Evolutionary conservation across 2,329 filamentous ascomycete species (phyloP).

Genomic region (Colletotrichum sp.): DNA sequence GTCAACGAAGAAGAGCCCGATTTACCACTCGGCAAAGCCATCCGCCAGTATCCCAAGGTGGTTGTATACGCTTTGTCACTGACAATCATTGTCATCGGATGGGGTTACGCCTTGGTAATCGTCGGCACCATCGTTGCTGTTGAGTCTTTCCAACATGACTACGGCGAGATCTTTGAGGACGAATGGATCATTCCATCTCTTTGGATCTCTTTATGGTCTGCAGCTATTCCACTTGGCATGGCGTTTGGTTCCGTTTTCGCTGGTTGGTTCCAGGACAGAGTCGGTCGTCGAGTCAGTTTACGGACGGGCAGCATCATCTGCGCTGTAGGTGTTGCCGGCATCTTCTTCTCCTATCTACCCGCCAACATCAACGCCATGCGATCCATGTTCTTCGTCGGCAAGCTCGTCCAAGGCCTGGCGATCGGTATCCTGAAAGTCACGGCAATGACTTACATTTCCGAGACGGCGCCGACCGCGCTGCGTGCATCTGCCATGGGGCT

Average conservation of each 20-base stretch:
- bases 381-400: slow-evolving; percentile 28
- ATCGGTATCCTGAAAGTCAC: slow-evolving; percentile 30
- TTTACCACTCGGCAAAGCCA: slow-evolving; percentile 28
- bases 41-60: slow-evolving; percentile 30
- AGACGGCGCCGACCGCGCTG: slow-evolving; percentile 29
- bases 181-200: slow-evolving; percentile 27
- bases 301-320: slow-evolving; percentile 29
- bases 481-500: slow-evolving; percentile 32
- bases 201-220: slow-evolving; percentile 33
- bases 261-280: slow-evolving; percentile 31
- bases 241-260: slow-evolving; percentile 28
- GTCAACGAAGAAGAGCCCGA: slow-evolving; percentile 8
- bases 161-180: slow-evolving; percentile 28
- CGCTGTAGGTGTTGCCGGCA: slow-evolving; percentile 24
- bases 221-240: slow-evolving; percentile 25
- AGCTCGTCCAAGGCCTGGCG: slow-evolving; percentile 29
- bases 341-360: slow-evolving; percentile 31
- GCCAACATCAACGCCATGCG: slow-evolving; percentile 19
- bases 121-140: slow-evolving; percentile 31
- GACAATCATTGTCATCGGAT: slow-evolving; percentile 31
- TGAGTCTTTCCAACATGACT: slow-evolving; percentile 32
- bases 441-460: slow-evolving; percentile 42
- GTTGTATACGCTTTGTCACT: slow-evolving; percentile 29
- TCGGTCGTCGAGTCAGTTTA: slow-evolving; percentile 30
- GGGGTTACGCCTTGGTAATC: slow-evolving; percentile 32